phyloP scores from a whole-genome alignment of 495 filamentous ascomycete genomes.

The Chaetomium tenue region DNA sequence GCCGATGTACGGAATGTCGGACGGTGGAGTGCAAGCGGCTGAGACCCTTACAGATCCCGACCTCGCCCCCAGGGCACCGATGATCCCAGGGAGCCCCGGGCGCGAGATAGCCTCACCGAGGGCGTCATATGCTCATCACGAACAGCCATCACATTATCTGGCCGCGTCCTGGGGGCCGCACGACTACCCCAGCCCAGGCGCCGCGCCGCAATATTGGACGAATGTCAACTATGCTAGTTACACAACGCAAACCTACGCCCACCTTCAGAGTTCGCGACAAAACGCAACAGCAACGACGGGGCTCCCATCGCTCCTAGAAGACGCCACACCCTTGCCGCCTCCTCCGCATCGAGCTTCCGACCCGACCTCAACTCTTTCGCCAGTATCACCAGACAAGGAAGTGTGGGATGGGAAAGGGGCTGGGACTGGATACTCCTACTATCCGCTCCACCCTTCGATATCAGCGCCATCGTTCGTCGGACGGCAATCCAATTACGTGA shows the following conservation, averaged over 20 bases:
- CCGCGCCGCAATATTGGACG: conserved; percentile 14
- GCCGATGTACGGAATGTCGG: conserved; percentile 33
- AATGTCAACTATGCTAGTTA: conserved; percentile 34
- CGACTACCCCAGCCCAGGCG: conserved; percentile 12
- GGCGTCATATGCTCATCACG: conserved; percentile 2
- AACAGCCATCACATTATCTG: conserved; percentile 7
- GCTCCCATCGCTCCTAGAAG: conserved; percentile 31
- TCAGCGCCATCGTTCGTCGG: conserved; percentile 12
- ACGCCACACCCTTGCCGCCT: conserved; percentile 22
- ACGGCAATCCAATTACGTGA: conserved; percentile 6
- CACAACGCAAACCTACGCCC: conserved; percentile 29
- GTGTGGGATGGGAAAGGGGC: conserved; percentile 11
- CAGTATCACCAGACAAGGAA: conserved; percentile 21
- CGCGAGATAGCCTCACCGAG: conserved; percentile 5
- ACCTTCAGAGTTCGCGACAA: conserved; percentile 19
- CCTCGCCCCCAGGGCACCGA: conserved; percentile 10
- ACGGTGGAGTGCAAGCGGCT: conserved; percentile 38
- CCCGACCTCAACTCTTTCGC: conserved; percentile 3
- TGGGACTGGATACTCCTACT: not conserved
- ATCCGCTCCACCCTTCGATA: not conserved
- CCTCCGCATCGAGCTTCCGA: conserved; percentile 13
- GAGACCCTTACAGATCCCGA: conserved; percentile 34
- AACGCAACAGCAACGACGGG: conserved; percentile 13
- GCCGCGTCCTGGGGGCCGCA: conserved; percentile 3
- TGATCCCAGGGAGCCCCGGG: conserved; percentile 1